phyloP scores from a whole-genome alignment of 257 asterid genomes.

The Solanum lycopersicoides region DNA sequence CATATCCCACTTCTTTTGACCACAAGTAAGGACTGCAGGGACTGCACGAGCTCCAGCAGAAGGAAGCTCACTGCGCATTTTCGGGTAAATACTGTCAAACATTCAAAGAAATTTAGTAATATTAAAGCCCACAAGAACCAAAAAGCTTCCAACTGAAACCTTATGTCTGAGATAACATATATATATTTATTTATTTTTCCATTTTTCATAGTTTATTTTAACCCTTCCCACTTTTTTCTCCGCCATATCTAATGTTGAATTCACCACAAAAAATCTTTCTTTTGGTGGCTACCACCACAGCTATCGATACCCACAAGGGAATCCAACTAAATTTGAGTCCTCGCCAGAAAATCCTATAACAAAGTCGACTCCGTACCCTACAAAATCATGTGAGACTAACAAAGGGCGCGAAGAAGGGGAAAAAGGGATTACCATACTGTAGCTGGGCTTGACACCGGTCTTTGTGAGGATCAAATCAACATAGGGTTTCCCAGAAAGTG shows the following conservation, averaged over 20 bases:
- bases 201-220: not conserved
- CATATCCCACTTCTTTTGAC: slow-evolving; percentile 29
- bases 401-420: not conserved
- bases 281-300: not conserved
- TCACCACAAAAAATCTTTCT: not conserved
- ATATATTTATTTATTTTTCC: not conserved
- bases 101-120: not conserved
- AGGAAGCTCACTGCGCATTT: slow-evolving; percentile 8
- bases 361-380: not conserved
- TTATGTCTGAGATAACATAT: not conserved
- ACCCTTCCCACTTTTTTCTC: not conserved
- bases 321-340: not conserved
- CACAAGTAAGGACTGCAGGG: slow-evolving; percentile 15
- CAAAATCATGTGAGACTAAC: not conserved
- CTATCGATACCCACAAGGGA: not conserved
- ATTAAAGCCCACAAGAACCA: not conserved
- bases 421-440: slow-evolving; percentile 9
- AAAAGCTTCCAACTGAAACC: not conserved
- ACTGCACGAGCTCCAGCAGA: slow-evolving; percentile 5
- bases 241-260: not conserved
- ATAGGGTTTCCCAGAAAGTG: slow-evolving; percentile 17
- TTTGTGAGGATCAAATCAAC: slow-evolving; percentile 8
- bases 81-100: slow-evolving; percentile 11
- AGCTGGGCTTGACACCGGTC: not conserved
- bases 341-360: not conserved